Evolutionary conservation across 1,284 basidiomycete species (phyloP).

Genomic region (Trametes pubescens): DNA sequence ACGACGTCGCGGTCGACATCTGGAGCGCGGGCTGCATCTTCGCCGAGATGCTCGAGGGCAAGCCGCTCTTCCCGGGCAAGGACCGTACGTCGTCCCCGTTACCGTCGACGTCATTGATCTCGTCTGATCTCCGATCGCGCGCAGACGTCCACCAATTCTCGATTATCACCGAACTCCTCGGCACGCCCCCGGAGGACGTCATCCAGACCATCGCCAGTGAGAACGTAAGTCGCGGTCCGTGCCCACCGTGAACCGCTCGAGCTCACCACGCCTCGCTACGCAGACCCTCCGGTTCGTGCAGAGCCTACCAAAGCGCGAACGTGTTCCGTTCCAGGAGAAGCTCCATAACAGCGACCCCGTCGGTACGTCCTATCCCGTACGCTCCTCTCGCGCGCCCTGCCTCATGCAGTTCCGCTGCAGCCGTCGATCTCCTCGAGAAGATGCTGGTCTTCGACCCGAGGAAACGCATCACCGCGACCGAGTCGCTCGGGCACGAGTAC

Average conservation of each 20-base stretch:
- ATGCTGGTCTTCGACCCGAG: constrained; percentile 99
- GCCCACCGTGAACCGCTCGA: not conserved
- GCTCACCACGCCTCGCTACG: constrained; percentile 1
- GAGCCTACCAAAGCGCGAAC: constrained; percentile 94
- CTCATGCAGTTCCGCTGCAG: constrained; percentile 49
- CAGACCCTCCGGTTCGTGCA: constrained; percentile 99
- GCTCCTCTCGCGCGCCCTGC: not conserved
- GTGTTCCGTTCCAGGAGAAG: constrained; percentile 95
- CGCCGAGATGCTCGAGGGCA: constrained; percentile 99
- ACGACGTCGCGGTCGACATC: constrained; percentile 99
- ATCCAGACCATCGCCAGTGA: constrained; percentile 99
- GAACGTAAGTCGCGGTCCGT: constrained; percentile 70
- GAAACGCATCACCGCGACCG: constrained; percentile 94
- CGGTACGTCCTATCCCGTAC: constrained; percentile 54
- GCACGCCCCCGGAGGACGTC: constrained; percentile 98
- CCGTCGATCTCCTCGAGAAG: constrained; percentile 95
- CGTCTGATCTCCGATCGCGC: constrained; percentile 12
- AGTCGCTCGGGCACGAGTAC: constrained; percentile 94
- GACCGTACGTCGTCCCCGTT: constrained; percentile 72
- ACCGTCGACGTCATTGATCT: constrained; percentile 19
- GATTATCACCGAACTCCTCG: constrained; percentile 98
- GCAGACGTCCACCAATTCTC: constrained; percentile 99
- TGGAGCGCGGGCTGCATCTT: constrained; percentile 99
- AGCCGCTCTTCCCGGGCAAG: constrained; percentile 98
- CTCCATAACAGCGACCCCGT: constrained; percentile 90